Conservation (phyloP, 2,329 filamentous ascomycete species). For the Venturiaceae sp. region DNA sequence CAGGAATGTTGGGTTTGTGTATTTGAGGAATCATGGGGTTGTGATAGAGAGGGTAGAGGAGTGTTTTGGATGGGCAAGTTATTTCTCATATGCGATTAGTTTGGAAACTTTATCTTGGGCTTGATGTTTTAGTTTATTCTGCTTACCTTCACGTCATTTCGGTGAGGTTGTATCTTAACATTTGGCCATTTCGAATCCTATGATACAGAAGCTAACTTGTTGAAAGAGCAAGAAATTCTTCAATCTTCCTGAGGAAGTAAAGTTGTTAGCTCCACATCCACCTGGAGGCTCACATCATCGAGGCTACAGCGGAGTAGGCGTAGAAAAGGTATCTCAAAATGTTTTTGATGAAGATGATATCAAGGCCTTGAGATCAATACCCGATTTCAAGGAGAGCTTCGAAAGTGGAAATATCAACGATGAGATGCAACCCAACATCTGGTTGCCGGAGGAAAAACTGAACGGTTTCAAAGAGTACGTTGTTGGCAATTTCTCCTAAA, state of each 20-base stretch:
- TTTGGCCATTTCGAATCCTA: background rate
- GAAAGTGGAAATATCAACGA: conserved; percentile 22
- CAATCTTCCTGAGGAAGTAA: conserved; percentile 21
- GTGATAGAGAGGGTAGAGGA: conserved; percentile 18
- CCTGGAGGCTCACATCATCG: conserved; percentile 27
- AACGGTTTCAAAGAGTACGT: conserved; percentile 24
- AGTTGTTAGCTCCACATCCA: conserved; percentile 29
- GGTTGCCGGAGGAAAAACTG: conserved; percentile 26
- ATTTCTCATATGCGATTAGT: background rate
- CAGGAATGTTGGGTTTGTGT: conserved; percentile 29
- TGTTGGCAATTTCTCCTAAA: background rate
- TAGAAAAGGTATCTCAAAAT: conserved; percentile 22
- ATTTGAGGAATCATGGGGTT: conserved; percentile 29
- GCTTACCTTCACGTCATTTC: no score
- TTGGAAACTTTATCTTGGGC: no score
- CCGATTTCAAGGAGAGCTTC: conserved; percentile 25
- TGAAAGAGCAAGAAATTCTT: conserved; percentile 26
- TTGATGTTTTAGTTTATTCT: no score
- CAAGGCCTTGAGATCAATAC: conserved; percentile 14
- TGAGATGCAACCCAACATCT: conserved; percentile 27
- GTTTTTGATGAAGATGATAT: conserved; percentile 16
- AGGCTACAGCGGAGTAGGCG: conserved; percentile 27
- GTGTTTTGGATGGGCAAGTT: conserved; percentile 20
- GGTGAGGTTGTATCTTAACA: background rate
- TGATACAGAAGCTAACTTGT: conserved; percentile 10